Evolutionary conservation across 2,329 filamentous ascomycete species (phyloP), one percentile per base, ranked within the genome.

Genomic region (Aspergillus aculeatinus): DNA sequence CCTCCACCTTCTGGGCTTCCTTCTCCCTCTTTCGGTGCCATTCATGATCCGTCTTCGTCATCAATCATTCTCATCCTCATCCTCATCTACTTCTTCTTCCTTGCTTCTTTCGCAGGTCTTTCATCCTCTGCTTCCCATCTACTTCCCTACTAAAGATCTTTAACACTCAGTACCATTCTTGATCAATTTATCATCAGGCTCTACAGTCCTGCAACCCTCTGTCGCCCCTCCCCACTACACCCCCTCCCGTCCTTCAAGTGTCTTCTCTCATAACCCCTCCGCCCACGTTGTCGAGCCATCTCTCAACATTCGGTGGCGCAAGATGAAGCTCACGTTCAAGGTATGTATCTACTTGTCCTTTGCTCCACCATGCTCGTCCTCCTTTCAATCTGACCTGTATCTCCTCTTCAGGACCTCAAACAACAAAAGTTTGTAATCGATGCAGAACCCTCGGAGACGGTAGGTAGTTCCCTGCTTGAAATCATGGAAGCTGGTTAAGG

Each of bases 341-440:
- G 86, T 87, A 76, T 57, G 60, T 58, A 12, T 7, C 48, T 57
- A 12, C 11, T 42, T 53, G 57, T 48, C 29, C 61, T 65, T 61
- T 59, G 29, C 42, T 29, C 25, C 58, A 58, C 59, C 27, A 29
- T 29, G 3, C 7, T 29, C 27, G 27, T 10, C 7, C 27, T 29
- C 2, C 59, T 42, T 19, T 14, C 35, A 25, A 12, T n/a, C n/a
- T 9, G 19, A 16, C 14, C 47, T 35, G 49, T 52, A 49, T 63
- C 49, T 51, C 64, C 64, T 49, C 52, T 55, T 63, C 57, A 97
- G 93, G 95, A 99, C 82, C 85, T 99, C 74, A 98, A 97, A 84
- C 95, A 98, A 80, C 91, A 97, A 78, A 97, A 97, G 83, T 99
- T 99, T 81, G 88, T 89, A 73, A 90, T 99, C 82, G 94, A 98